Evolutionary conservation across 2,329 filamentous ascomycete genomes (phyloP).

Genomic region (Sclerotiophoma versabilis): DNA sequence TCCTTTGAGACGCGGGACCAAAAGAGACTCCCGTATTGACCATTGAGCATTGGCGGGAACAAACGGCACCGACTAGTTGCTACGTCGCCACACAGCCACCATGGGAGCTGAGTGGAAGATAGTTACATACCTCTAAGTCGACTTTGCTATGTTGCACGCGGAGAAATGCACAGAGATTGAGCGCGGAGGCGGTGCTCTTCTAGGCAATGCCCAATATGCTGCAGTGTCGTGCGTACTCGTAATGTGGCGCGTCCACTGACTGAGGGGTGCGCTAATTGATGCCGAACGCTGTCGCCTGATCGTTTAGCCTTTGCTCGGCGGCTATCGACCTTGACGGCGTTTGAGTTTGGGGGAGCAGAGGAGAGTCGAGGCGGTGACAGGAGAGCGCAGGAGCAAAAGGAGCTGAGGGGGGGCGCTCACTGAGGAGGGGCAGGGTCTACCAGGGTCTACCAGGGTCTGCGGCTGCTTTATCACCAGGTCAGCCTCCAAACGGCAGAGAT

Average conservation of each 20-base stretch:
- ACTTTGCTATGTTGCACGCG: constrained; percentile 6
- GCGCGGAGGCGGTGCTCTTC: constrained; percentile 4
- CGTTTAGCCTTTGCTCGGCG: constrained; percentile 13
- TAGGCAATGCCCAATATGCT: constrained; percentile 1
- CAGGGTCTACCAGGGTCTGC: constrained; percentile 24
- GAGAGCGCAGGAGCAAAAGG: constrained; percentile 13
- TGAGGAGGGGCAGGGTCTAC: constrained; percentile 23
- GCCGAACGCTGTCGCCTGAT: constrained; percentile 11
- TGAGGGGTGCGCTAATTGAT: constrained; percentile 19
- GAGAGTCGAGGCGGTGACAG: constrained; percentile 10
- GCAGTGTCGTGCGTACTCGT: constrained; percentile 9
- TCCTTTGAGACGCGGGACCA: constrained; percentile 25
- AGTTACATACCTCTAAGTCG: constrained; percentile 10
- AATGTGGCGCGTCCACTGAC: constrained; percentile 17
- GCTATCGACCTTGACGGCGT: constrained; percentile 12
- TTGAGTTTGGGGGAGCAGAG: constrained; percentile 2
- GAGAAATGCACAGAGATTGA: neutral
- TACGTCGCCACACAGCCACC: constrained; percentile 17
- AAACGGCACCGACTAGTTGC: constrained; percentile 6
- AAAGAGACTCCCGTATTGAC: constrained; percentile 14
- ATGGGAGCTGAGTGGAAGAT: neutral
- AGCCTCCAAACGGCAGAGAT: constrained; percentile 15
- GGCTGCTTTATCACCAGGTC: constrained; percentile 24
- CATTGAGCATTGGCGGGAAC: constrained; percentile 12
- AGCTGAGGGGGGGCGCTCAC: constrained; percentile 15